These are phyloP conservation scores for Pythium plurisporium DNA, from an alignment of 352 stramenopile genomes.

Conservation along the genomic window DNA sequence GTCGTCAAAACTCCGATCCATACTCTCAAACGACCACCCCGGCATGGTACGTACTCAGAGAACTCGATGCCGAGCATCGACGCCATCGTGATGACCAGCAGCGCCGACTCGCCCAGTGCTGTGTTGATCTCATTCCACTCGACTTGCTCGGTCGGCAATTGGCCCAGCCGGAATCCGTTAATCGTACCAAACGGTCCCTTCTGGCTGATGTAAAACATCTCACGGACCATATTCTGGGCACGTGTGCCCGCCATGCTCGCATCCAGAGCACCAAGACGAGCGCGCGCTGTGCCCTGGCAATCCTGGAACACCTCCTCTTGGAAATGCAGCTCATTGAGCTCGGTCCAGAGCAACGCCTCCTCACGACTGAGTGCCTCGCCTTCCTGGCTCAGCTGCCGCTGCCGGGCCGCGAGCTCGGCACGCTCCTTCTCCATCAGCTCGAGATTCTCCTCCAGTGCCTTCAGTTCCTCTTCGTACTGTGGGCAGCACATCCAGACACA, in stretches of 20 bases:
- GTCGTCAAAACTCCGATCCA: too few relatives aligned
- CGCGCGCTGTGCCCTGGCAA: conserved; percentile 46
- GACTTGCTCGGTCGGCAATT: conserved; percentile 43
- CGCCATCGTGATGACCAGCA: conserved; percentile 64
- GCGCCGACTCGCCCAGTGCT: conserved; percentile 64
- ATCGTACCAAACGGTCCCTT: conserved; percentile 77
- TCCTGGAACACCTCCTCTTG: conserved; percentile 47
- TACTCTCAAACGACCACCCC: too few relatives aligned
- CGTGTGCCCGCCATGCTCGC: conserved; percentile 34
- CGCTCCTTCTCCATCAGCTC: conserved; percentile 71
- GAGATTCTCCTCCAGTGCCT: conserved; percentile 53
- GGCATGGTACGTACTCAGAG: conserved; percentile 37
- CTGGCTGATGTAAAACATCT: conserved; percentile 76
- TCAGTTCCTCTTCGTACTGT: conserved; percentile 70
- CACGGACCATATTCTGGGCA: conserved; percentile 58
- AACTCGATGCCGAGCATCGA: conserved; percentile 60
- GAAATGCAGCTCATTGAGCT: conserved; percentile 52
- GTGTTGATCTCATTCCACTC: conserved; percentile 90
- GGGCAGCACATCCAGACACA: too few relatives aligned
- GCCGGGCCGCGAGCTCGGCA: conserved; percentile 38
- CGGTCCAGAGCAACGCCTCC: conserved; percentile 49
- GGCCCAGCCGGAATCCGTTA: conserved; percentile 79
- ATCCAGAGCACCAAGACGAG: conserved; percentile 58
- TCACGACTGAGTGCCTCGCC: conserved; percentile 41
- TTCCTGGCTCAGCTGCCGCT: conserved; percentile 46